Conservation (phyloP, 805 yeast species). For the Candida peoriensis region DNA sequence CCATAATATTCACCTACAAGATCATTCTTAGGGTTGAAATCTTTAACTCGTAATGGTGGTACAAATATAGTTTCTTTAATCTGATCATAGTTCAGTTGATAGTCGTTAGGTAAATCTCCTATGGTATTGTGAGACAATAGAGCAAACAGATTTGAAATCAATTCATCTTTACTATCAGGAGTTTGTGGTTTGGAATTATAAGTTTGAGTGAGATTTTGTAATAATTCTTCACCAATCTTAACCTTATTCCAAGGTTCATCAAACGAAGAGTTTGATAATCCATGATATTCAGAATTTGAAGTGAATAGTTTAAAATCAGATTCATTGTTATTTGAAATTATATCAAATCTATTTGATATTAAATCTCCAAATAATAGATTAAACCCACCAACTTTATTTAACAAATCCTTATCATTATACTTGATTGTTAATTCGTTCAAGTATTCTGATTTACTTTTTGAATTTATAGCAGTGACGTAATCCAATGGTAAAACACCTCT, state of each 20-base stretch:
- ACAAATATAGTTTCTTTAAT: conserved; percentile 61
- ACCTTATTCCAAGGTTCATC: conserved; percentile 77
- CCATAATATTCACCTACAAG: conserved; percentile 66
- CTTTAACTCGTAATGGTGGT: conserved; percentile 50
- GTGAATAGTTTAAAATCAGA: conserved; percentile 27
- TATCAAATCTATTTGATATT: conserved; percentile 24
- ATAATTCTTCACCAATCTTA: conserved; percentile 42
- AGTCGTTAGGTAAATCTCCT: conserved; percentile 25
- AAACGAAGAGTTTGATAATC: conserved; percentile 65
- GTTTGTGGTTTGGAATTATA: conserved; percentile 22
- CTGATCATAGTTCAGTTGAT: conserved; percentile 32
- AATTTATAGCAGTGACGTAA: conserved; percentile 27
- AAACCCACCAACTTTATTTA: conserved; percentile 25
- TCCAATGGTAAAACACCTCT: conserved; percentile 42
- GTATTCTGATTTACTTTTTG: conserved; percentile 17
- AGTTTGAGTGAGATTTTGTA: conserved; percentile 29
- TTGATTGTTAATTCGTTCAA: conserved; percentile 15
- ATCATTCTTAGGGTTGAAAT: conserved; percentile 27
- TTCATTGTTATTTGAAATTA: conserved; percentile 23
- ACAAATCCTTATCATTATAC: conserved; percentile 15
- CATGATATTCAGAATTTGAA: conserved; percentile 35
- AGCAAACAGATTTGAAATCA: conserved; percentile 49
- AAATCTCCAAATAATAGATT: conserved; percentile 34
- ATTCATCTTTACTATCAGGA: conserved; percentile 28
- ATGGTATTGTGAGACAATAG: conserved; percentile 46